Evolutionary conservation across 257 asterid genomes (phyloP).

Genomic region (Lavandula angustifolia): DNA sequence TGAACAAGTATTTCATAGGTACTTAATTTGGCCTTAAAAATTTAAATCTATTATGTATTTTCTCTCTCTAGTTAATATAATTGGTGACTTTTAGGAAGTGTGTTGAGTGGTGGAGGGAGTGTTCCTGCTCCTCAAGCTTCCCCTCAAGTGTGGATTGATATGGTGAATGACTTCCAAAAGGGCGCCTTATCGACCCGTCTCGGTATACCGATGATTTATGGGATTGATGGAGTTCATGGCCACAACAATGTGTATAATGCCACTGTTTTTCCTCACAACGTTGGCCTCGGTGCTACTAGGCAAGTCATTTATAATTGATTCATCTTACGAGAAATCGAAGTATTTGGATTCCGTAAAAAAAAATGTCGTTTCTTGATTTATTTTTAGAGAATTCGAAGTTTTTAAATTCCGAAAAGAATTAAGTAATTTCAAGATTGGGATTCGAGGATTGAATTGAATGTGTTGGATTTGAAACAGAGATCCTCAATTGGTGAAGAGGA

Average conservation of each 20-base stretch:
- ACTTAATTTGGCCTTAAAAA: not conserved
- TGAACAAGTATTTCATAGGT: slow-evolving; percentile 58
- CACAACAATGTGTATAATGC: slow-evolving; percentile 38
- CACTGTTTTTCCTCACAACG: slow-evolving; percentile 37
- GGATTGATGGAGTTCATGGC: slow-evolving; percentile 82
- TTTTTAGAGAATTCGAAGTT: too few species aligned
- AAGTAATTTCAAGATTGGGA: too few species aligned
- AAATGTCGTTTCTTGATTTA: too few species aligned
- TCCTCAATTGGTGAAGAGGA: slow-evolving; percentile 53
- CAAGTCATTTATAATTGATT: not conserved
- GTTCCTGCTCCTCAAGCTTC: slow-evolving; percentile 62
- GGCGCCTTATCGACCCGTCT: slow-evolving; percentile 67
- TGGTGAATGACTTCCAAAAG: slow-evolving; percentile 64
- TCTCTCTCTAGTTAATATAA: too few species aligned
- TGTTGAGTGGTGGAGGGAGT: slow-evolving; percentile 78
- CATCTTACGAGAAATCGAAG: too few species aligned
- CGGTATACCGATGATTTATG: slow-evolving; percentile 74
- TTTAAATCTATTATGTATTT: too few species aligned
- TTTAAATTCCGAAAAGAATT: too few species aligned
- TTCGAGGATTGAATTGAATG: not conserved
- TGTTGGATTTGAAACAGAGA: slow-evolving; percentile 43
- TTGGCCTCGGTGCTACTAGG: slow-evolving; percentile 42
- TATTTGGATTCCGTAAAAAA: too few species aligned
- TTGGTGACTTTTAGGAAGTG: slow-evolving; percentile 47
- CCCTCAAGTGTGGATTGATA: slow-evolving; percentile 63